These are phyloP conservation scores for Colletotrichum sp. DNA, from an alignment of 2,329 filamentous ascomycete genomes.

Conservation along the genomic window DNA sequence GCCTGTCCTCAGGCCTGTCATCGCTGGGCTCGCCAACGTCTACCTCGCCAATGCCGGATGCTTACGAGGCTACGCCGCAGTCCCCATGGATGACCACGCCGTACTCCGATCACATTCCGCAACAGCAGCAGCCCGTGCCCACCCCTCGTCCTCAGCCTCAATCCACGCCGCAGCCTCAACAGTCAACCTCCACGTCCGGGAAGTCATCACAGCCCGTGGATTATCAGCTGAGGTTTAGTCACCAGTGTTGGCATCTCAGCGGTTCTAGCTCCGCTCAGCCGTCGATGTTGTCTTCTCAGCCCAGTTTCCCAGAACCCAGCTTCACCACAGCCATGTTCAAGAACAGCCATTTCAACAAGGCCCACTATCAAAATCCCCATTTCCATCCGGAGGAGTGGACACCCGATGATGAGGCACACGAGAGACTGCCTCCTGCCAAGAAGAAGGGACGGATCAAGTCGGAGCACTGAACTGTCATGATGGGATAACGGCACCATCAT, in stretches of 20 bases:
- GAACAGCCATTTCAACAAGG: slow-evolving; percentile 70
- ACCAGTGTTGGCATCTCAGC: slow-evolving; percentile 55
- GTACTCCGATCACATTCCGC: slow-evolving; percentile 34
- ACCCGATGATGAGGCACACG: slow-evolving; percentile 40
- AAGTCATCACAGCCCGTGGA: slow-evolving; percentile 19
- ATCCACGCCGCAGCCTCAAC: slow-evolving; percentile 2
- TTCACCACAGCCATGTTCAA: slow-evolving; percentile 66
- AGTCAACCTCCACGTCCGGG: neutral
- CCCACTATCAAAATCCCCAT: slow-evolving; percentile 69
- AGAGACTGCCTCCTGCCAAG: slow-evolving; percentile 1
- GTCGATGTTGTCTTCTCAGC: slow-evolving; percentile 25
- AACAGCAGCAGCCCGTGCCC: slow-evolving; percentile 26
- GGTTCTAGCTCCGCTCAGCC: slow-evolving; percentile 30
- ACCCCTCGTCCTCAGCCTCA: slow-evolving; percentile 33
- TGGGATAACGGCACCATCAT: slow-evolving; percentile 10
- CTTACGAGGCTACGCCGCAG: slow-evolving; percentile 34
- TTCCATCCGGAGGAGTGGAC: slow-evolving; percentile 51
- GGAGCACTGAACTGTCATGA: neutral
- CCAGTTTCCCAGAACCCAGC: slow-evolving; percentile 45
- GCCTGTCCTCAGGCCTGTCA: slow-evolving; percentile 37
- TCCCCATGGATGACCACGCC: slow-evolving; percentile 42
- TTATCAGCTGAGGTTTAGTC: slow-evolving; percentile 57
- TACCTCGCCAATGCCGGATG: slow-evolving; percentile 28
- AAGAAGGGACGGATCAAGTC: slow-evolving; percentile 13
- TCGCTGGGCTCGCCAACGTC: slow-evolving; percentile 35